Evolutionary conservation across 192 early-diverging fungal species (phyloP).

Genomic region (Tieghemiomyces parasiticus): DNA sequence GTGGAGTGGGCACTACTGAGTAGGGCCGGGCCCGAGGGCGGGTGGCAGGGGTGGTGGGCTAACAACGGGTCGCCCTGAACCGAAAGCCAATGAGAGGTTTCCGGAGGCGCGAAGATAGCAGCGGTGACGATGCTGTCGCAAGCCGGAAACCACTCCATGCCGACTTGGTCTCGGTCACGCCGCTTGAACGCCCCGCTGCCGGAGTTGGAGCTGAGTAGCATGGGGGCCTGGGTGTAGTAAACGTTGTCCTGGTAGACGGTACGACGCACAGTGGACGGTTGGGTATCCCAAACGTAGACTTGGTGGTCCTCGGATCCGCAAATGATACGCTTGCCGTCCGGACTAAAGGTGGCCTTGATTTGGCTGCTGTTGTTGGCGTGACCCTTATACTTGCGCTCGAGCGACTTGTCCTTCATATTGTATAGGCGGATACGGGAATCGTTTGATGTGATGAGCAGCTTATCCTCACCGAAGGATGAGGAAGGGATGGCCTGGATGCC

Average conservation of each 20-base stretch:
- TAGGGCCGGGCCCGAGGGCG: not conserved
- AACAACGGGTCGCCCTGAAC: slow-evolving; percentile 34
- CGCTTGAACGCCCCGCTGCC: slow-evolving; percentile 14
- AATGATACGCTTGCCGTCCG: slow-evolving; percentile 65
- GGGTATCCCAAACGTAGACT: slow-evolving; percentile 58
- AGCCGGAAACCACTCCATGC: slow-evolving; percentile 38
- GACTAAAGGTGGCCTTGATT: slow-evolving; percentile 61
- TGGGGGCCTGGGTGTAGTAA: slow-evolving; percentile 24
- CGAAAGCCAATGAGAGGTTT: slow-evolving; percentile 40
- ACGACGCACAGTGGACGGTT: slow-evolving; percentile 16
- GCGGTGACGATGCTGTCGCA: slow-evolving; percentile 37
- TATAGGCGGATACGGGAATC: slow-evolving; percentile 74
- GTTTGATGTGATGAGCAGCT: slow-evolving; percentile 56
- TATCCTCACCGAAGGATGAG: slow-evolving; percentile 36
- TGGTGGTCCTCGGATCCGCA: slow-evolving; percentile 66
- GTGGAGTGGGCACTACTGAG: slow-evolving; percentile 16
- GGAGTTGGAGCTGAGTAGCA: slow-evolving; percentile 8
- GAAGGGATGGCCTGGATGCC: slow-evolving; percentile 54
- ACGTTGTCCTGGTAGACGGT: slow-evolving; percentile 29
- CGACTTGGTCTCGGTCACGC: slow-evolving; percentile 27
- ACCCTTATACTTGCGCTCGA: slow-evolving; percentile 73
- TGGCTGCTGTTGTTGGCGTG: slow-evolving; percentile 50
- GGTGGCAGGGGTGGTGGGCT: too few species aligned
- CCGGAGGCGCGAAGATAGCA: slow-evolving; percentile 45
- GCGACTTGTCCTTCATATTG: slow-evolving; percentile 54